A percentile compares a stretch with the other conserved stretches of the same genome.
These are phyloP conservation scores for Kodamaea plutei DNA, from an alignment of 1,139 yeast species.

Conservation along the genomic window DNA sequence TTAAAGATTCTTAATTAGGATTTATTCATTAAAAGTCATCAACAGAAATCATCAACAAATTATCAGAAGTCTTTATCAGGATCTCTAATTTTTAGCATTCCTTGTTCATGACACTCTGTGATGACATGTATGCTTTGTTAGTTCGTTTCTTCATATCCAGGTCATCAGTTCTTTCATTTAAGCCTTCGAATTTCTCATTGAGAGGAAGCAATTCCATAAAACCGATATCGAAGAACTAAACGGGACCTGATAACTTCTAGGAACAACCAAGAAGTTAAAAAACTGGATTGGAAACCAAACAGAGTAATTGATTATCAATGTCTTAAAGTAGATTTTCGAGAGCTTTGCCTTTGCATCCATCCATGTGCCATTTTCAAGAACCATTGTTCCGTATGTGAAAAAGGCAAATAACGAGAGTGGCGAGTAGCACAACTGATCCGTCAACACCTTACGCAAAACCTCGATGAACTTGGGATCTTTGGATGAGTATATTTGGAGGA, in stretches of 20 bases:
- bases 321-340: slow-evolving; percentile 62
- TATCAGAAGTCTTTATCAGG: too few relatives aligned
- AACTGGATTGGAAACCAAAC: slow-evolving; percentile 98
- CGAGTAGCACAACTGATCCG: slow-evolving; percentile 86
- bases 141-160: too few relatives aligned
- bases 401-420: slow-evolving; percentile 80
- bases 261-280: slow-evolving; percentile 77
- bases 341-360: slow-evolving; percentile 63
- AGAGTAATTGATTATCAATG: slow-evolving; percentile 72
- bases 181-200: slow-evolving; percentile 56
- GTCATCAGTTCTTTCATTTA: too few relatives aligned
- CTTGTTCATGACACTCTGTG: too few relatives aligned
- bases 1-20: too few relatives aligned
- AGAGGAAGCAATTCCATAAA: slow-evolving; percentile 87
- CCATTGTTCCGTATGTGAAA: slow-evolving; percentile 78
- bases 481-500: slow-evolving; percentile 73
- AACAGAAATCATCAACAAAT: too few relatives aligned
- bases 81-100: too few relatives aligned
- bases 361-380: slow-evolving; percentile 71
- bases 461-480: slow-evolving; percentile 81
- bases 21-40: too few relatives aligned
- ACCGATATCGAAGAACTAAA: slow-evolving; percentile 89
- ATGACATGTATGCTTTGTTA: too few relatives aligned
- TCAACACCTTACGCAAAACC: slow-evolving; percentile 77
- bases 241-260: slow-evolving; percentile 80